Percentiles rank a stretch among this genome's conserved stretches.
Evolutionary conservation across 768 basidiomycete species (phyloP).

Genomic region (Phallus indusiatus): DNA sequence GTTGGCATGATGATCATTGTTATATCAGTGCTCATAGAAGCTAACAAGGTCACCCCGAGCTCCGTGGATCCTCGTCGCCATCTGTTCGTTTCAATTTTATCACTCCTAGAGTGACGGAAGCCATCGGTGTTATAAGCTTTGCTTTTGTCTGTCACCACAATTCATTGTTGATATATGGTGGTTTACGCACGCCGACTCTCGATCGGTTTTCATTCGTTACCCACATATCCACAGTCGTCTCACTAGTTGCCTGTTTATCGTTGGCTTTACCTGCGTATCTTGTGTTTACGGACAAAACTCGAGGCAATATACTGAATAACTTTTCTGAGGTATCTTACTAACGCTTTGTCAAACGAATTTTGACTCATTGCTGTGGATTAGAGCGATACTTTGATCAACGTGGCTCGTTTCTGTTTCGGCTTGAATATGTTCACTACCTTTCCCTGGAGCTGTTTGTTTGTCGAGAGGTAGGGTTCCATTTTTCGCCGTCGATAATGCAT

Average conservation of each 20-base stretch:
- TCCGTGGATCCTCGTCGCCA: slow-evolving; percentile 59
- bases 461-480: slow-evolving; percentile 58
- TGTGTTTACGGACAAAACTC: slow-evolving; percentile 84
- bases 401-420: slow-evolving; percentile 90
- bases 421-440: slow-evolving; percentile 98
- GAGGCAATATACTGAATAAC: slow-evolving; percentile 97
- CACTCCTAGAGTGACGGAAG: slow-evolving; percentile 78
- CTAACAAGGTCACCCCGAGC: slow-evolving; percentile 60
- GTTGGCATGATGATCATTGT: slow-evolving; percentile 95
- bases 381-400: slow-evolving; percentile 84
- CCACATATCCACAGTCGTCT: slow-evolving; percentile 80
- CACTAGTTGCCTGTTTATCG: slow-evolving; percentile 73
- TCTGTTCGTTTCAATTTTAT: slow-evolving; percentile 66
- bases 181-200: slow-evolving; percentile 83
- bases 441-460: slow-evolving; percentile 93
- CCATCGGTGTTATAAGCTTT: slow-evolving; percentile 95
- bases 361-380: slow-evolving; percentile 19
- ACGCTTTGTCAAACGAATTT: not conserved
- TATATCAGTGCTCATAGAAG: slow-evolving; percentile 71
- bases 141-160: slow-evolving; percentile 99
- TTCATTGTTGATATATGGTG: slow-evolving; percentile 92
- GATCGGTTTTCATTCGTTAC: slow-evolving; percentile 91
- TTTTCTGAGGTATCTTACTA: slow-evolving; percentile 59
- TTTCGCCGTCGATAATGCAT: not conserved
- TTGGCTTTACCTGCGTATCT: slow-evolving; percentile 81